phyloP scores from a whole-genome alignment of 2,329 filamentous ascomycete species.

The Paraphoma sp. region DNA sequence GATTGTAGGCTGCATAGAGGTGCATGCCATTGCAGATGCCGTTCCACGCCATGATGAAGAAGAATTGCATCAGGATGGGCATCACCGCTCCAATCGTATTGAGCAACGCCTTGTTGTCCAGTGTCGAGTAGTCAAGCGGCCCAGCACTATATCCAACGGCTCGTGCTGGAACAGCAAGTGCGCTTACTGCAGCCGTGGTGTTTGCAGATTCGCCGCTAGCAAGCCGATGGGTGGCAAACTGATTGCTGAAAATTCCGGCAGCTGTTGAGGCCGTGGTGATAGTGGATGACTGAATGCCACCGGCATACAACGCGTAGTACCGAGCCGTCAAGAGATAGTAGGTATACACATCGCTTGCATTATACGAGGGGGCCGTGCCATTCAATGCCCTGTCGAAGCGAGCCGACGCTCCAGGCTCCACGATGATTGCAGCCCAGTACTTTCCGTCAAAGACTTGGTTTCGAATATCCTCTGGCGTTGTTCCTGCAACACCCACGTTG shows the following conservation, averaged over 20 bases:
- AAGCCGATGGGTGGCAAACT: conserved; percentile 16
- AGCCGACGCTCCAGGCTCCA: conserved; percentile 10
- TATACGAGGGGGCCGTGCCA: conserved; percentile 9
- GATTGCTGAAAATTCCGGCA: conserved; percentile 9
- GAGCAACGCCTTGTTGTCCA: neutral
- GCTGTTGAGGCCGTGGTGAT: conserved; percentile 12
- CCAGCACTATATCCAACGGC: neutral
- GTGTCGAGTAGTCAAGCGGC: neutral
- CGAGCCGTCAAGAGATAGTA: conserved; percentile 14
- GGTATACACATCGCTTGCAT: conserved; percentile 12
- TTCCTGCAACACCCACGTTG: conserved; percentile 7
- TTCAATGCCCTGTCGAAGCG: conserved; percentile 17
- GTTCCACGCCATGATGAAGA: conserved; percentile 55
- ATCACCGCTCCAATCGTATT: conserved; percentile 44
- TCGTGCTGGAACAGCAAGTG: neutral
- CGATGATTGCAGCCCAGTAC: conserved; percentile 18
- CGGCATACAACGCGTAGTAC: conserved; percentile 13
- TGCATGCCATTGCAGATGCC: conserved; percentile 39
- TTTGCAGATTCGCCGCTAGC: neutral
- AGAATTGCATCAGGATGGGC: conserved; percentile 56
- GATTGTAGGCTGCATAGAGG: conserved; percentile 14
- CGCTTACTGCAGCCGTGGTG: neutral
- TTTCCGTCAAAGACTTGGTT: conserved; percentile 16
- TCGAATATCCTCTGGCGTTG: conserved; percentile 12
- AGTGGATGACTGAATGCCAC: conserved; percentile 9